Base-by-base conservation (phyloP, 169 alveolate species). In the Plasmodium gallinaceum region DNA sequence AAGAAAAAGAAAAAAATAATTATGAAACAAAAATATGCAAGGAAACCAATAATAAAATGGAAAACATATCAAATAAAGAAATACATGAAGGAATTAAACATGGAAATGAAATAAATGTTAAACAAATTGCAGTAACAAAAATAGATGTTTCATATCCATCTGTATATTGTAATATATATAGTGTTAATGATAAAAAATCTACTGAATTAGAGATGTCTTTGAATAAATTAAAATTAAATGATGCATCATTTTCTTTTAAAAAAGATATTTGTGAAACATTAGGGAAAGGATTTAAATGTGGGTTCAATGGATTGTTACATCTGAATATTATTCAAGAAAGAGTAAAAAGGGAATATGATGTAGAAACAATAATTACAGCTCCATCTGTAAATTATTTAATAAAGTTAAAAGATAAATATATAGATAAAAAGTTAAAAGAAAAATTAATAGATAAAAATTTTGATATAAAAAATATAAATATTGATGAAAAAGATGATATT, bases 251-350 rank as follows among this genome's bases (percentile, higher is more conserved):
- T 10, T 92, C 92, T n/a, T 95, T 94, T 43, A 92, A 95, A 48
- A 93, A 95, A 26, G 97, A 97, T 48, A 94, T 95, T 37, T 93
- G 97, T 74, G 96, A 96, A 52, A 97, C 98, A 0, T 94, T 97
- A 58, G 99, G 99, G 24, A 94, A 93, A 64, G 99, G 99, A 18
- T 98, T 97, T 92, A 92, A 98, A 66, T 97, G 99, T 80, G 99
- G 99, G 5, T 98, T 98, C 74, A 92, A 97, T 57, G 99, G 99
- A 16, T 72, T 97, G 83, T 90, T 98, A 51, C 99, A 98, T 92
- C 75, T 98, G 95, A 99, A 98, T 91, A 97, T 98, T 24, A 95
- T 97, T 43, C 95, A 96, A 88, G 96, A 97, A 85, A 93, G 99
- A 90, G 88, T 96, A n/a, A 96, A 94, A 68, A 93, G 98, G 61